Conservation (phyloP, 805 yeast genomes). For the Brettanomyces bruxellensis region DNA sequence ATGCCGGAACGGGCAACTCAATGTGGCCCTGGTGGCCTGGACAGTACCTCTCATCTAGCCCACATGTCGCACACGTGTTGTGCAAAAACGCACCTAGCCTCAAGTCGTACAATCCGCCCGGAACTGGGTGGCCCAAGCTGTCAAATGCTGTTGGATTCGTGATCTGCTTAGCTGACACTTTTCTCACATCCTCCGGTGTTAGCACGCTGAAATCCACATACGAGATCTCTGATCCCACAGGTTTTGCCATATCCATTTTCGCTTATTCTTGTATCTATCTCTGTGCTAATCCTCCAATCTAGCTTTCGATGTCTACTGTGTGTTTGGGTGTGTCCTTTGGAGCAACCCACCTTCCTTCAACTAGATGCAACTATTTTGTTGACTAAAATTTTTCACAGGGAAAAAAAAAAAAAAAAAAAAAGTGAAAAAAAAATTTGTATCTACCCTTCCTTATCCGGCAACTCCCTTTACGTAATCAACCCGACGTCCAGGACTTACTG, state of each 20-base stretch:
- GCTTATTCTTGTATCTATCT: neutral
- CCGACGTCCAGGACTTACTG: no score
- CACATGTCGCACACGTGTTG: conserved; percentile 91
- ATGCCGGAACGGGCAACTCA: conserved; percentile 91
- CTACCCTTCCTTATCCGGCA: neutral
- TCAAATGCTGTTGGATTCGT: conserved; percentile 95
- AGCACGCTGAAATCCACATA: conserved; percentile 90
- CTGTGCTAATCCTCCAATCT: no score
- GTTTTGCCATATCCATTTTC: conserved; percentile 89
- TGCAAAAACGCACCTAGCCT: conserved; percentile 91
- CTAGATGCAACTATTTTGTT: no score
- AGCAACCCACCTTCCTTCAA: no score
- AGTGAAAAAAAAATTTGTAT: neutral
- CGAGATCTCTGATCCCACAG: conserved; percentile 88
- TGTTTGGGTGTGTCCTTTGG: no score
- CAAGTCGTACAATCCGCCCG: conserved; percentile 89
- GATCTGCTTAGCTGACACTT: conserved; percentile 88
- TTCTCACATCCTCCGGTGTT: conserved; percentile 72
- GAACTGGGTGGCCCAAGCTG: conserved; percentile 89
- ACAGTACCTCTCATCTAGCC: conserved; percentile 86
- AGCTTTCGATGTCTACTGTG: no score
- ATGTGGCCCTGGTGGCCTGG: conserved; percentile 99
- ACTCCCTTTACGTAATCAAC: no score
- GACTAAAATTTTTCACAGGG: neutral
- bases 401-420: neutral